Evolutionary conservation across 495 filamentous ascomycete genomes (phyloP).

Genomic region (Xylaria venustula): DNA sequence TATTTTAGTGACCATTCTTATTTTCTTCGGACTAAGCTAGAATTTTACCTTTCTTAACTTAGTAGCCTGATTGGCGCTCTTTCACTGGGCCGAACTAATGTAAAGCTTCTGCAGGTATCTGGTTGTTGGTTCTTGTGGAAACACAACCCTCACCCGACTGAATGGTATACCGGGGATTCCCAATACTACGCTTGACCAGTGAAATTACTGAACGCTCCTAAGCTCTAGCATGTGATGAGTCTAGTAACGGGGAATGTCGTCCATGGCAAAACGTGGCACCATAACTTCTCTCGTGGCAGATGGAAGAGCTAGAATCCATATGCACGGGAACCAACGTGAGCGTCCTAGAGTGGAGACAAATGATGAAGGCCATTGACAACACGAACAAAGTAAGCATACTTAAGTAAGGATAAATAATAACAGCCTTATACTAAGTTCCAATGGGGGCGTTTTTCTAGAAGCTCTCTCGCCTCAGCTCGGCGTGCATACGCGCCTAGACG

Average conservation of each 20-base stretch:
- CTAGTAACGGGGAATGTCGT: not conserved
- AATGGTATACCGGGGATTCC: not conserved
- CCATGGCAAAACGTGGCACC: not conserved
- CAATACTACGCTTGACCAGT: not conserved
- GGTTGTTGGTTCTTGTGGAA: not conserved
- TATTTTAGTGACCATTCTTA: no score
- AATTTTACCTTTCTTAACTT: not conserved
- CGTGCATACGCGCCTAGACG: conserved; percentile 21
- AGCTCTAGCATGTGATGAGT: not conserved
- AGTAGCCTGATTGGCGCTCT: not conserved
- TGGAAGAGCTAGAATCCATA: no score
- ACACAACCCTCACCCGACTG: not conserved
- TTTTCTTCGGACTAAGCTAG: no score
- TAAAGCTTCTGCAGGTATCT: not conserved
- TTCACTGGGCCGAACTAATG: not conserved
- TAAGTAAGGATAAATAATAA: not conserved
- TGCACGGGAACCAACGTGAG: no score
- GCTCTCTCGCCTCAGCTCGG: conserved; percentile 6
- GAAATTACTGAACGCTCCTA: not conserved
- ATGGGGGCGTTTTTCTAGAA: conserved; percentile 21
- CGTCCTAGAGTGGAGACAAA: not conserved
- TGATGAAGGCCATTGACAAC: not conserved
- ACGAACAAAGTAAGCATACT: not conserved
- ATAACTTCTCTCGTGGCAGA: not conserved
- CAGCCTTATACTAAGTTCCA: not conserved